Evolutionary conservation across 495 filamentous ascomycete species (phyloP), one percentile per base, ranked within the genome.

Genomic region (Pseudoneurospora amorphoporcata): DNA sequence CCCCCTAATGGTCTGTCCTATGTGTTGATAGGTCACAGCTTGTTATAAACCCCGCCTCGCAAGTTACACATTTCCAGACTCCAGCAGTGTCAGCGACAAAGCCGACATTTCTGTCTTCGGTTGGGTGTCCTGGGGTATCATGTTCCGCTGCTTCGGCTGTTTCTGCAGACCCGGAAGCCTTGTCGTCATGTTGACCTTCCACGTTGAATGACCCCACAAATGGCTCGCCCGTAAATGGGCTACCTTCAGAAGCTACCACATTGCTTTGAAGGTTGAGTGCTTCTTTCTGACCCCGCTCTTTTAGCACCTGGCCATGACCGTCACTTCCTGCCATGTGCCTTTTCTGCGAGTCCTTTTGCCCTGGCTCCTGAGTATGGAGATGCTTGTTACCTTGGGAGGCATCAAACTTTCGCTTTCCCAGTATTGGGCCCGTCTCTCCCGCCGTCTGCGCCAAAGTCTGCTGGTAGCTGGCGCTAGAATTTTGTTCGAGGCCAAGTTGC

Each of bases 21-120:
- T 42, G 41, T 7, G 0, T 7, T 17, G 16, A 17, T 17, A 42
- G 16, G 4, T 0, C 0, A 2, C 7, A 0, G 4, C 16, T 2
- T 17, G 1, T 0, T 16, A 0, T 17, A 42, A 42, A 42, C 41
- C 2, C 14, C 7, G 0, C 5, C 0, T 7, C 16, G 41, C 41
- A 45, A 8, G 7, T n/a, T 45, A 0, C 42, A 45, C 42, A 45
- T n/a, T 9, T 8, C 42, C 43, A 45, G 43, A 2, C 1, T 9
- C 2, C 9, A 45, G 43, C 5, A 16, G 7, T 43, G 7, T 8
- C 16, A 45, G 8, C n/a, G n/a, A 8, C 9, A 45, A 23, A 53
- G 45, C 45, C 45, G 45, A 4, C 19, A 53, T 23, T 53, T 29
- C 4, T 53, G 5, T 23, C 45, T 53, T 2, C 45, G 9, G 8